Conservation (phyloP, 495 filamentous ascomycete genomes). For the Pyronema domesticum region DNA sequence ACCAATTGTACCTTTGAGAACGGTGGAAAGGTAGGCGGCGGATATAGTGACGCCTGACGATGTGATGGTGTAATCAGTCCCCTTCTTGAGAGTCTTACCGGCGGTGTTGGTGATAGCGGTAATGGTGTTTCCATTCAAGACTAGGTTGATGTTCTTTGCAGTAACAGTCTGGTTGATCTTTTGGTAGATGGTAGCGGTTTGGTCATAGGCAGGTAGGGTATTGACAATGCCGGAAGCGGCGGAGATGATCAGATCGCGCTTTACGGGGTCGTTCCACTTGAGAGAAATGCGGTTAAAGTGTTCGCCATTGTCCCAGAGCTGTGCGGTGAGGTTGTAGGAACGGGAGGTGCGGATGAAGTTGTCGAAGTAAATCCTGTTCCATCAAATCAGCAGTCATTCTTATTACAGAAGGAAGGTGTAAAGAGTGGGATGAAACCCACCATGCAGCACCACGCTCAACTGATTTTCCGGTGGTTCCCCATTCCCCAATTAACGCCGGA, state of each 20-base stretch:
- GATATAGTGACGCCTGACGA: slow-evolving; percentile 32
- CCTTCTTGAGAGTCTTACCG: slow-evolving; percentile 22
- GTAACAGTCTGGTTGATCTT: slow-evolving; percentile 31
- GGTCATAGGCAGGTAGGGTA: slow-evolving; percentile 29
- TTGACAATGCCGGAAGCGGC: slow-evolving; percentile 32
- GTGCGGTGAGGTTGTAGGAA: slow-evolving; percentile 29
- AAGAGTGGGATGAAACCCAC: background rate
- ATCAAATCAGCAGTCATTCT: too few species aligned
- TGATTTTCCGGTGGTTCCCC: slow-evolving; percentile 30
- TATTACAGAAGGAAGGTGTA: too few species aligned
- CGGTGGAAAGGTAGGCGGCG: slow-evolving; percentile 31
- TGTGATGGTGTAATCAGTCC: slow-evolving; percentile 32
- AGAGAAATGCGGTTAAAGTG: slow-evolving; percentile 30
- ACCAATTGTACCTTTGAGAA: slow-evolving; percentile 28
- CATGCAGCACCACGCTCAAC: slow-evolving; percentile 39
- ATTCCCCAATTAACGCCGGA: slow-evolving; percentile 44
- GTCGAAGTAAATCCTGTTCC: slow-evolving; percentile 33
- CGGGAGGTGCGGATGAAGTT: slow-evolving; percentile 32
- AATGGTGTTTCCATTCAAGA: slow-evolving; percentile 39
- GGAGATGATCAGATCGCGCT: slow-evolving; percentile 31
- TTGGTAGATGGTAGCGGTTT: slow-evolving; percentile 29
- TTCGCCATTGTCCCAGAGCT: slow-evolving; percentile 45
- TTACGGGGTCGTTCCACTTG: slow-evolving; percentile 34
- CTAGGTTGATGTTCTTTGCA: slow-evolving; percentile 30
- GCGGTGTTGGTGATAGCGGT: slow-evolving; percentile 28